phyloP scores from a whole-genome alignment of 345 rosid genomes.

The Eucalyptus polyanthemos region DNA sequence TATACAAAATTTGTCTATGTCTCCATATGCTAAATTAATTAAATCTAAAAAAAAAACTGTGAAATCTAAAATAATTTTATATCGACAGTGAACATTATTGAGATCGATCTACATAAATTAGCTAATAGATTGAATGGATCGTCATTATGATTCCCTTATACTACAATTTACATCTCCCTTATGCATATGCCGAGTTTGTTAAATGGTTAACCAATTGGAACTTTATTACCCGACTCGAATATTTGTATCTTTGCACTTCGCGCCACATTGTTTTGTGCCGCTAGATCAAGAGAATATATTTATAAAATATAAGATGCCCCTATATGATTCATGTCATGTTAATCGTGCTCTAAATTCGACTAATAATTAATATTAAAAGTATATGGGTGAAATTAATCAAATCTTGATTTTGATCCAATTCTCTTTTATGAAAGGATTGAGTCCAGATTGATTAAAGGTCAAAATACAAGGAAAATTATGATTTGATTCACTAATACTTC shows the following conservation, averaged over 20 bases:
- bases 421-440: background rate
- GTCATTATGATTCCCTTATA: background rate
- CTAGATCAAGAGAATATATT: background rate
- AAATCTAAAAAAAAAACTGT: background rate
- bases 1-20: background rate
- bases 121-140: background rate
- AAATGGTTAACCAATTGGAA: background rate
- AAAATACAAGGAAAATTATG: background rate
- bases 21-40: background rate
- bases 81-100: background rate
- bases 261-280: fast-evolving
- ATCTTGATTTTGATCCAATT: background rate
- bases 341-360: background rate
- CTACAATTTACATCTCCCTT: background rate
- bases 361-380: background rate
- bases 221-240: background rate
- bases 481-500: background rate
- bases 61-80: background rate
- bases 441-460: background rate
- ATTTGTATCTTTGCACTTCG: background rate
- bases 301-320: background rate
- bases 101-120: background rate
- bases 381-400: background rate
- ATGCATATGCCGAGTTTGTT: background rate
- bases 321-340: background rate